Conservation (phyloP, 176 grass and related monocot species). For the Rhynchospora tenuis region DNA sequence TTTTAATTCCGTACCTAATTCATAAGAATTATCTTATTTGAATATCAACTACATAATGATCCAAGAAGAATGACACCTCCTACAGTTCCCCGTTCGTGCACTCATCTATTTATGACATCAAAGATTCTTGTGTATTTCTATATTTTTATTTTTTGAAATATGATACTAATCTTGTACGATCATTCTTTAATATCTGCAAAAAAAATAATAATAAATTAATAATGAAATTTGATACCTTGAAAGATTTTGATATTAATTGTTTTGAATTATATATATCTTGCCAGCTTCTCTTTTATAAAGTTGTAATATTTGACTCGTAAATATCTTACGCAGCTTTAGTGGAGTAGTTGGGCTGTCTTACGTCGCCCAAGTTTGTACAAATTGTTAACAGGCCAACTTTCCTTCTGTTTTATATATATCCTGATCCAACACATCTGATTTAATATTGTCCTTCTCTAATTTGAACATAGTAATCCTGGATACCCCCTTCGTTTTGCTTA, state of each 20-base stretch:
- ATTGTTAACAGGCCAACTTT: not conserved
- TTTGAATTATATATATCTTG: not conserved
- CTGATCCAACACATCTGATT: not conserved
- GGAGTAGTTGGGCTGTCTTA: not conserved
- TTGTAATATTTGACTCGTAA: not conserved
- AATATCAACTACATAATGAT: not conserved
- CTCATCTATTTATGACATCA: not conserved
- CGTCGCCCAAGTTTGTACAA: not conserved
- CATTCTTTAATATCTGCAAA: no score
- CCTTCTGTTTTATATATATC: not conserved
- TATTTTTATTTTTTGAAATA: no score
- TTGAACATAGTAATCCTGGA: no score
- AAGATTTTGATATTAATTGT: no score
- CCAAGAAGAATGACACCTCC: not conserved
- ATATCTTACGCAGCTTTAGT: not conserved
- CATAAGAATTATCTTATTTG: not conserved
- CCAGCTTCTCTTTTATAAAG: not conserved
- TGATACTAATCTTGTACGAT: no score
- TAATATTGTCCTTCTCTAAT: not conserved
- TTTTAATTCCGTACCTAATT: not conserved
- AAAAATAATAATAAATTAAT: not conserved
- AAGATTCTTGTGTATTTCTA: not conserved
- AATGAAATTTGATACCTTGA: no score
- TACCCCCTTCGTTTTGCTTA: no score
- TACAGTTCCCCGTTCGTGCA: not conserved